Conservation (phyloP, 2,329 filamentous ascomycete genomes). For the Aspergillus brasiliensis region DNA sequence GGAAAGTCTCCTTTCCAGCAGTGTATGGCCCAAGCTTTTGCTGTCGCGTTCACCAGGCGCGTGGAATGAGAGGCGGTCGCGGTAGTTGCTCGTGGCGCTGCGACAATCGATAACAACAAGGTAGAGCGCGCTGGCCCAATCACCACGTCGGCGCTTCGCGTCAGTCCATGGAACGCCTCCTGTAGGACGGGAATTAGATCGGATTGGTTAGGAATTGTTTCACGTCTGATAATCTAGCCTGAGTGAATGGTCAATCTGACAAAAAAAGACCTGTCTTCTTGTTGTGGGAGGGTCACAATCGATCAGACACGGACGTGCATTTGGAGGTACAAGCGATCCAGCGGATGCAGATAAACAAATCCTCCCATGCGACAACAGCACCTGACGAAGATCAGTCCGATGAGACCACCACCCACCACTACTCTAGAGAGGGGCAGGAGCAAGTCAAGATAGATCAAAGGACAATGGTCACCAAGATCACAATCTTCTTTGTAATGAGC, state of each 20-base stretch:
- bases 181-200: neutral
- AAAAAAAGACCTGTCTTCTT: neutral
- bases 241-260: neutral
- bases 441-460: neutral
- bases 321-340: neutral
- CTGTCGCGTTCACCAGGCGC: conserved; percentile 25
- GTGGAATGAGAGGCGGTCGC: conserved; percentile 26
- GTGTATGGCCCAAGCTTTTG: conserved; percentile 19
- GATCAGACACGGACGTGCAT: conserved; percentile 1
- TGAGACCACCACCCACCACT: neutral
- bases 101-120: conserved; percentile 6
- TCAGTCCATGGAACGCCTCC: conserved; percentile 6
- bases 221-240: neutral
- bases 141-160: conserved; percentile 18
- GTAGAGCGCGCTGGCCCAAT: conserved; percentile 20
- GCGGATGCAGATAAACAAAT: conserved; percentile 5
- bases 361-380: neutral
- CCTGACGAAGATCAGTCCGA: neutral
- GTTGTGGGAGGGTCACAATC: neutral
- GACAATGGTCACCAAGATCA: neutral
- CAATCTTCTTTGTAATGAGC: neutral
- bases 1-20: conserved; percentile 7
- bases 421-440: neutral
- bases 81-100: conserved; percentile 9
- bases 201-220: neutral